Conservation (phyloP, 192 early-diverging fungal genomes). For the Rhizoclosmatium globosum region DNA sequence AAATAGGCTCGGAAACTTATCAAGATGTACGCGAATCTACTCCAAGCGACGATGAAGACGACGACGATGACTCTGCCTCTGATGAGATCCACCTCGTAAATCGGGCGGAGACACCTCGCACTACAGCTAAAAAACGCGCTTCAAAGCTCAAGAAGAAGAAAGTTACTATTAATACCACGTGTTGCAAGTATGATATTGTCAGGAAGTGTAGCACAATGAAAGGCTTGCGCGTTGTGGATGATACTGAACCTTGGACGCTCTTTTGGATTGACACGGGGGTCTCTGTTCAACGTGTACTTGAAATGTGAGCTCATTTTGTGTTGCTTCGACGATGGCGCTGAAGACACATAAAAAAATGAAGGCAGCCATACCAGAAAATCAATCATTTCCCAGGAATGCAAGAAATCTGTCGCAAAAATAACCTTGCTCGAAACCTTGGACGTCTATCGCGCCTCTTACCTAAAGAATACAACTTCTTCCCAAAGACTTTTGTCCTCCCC, state of each 20-base stretch:
- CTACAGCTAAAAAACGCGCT: neutral
- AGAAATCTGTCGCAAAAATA: constrained; percentile 67
- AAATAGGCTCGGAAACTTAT: too few species aligned
- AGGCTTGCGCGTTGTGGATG: constrained; percentile 53
- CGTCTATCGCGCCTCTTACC: constrained; percentile 58
- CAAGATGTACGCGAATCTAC: too few species aligned
- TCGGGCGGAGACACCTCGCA: too few species aligned
- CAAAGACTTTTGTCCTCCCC: constrained; percentile 63
- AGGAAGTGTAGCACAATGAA: constrained; percentile 38
- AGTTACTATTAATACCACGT: constrained; percentile 38
- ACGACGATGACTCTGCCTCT: too few species aligned
- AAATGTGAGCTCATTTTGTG: constrained; percentile 51
- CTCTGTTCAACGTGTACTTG: constrained; percentile 59
- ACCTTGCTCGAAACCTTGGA: constrained; percentile 62
- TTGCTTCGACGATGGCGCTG: neutral
- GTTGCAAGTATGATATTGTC: constrained; percentile 65
- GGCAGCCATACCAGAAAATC: constrained; percentile 62
- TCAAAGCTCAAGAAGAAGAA: constrained; percentile 19
- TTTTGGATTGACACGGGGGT: constrained; percentile 70
- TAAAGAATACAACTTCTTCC: constrained; percentile 64
- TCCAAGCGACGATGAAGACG: too few species aligned
- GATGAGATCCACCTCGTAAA: too few species aligned
- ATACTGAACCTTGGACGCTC: constrained; percentile 52
- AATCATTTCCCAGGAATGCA: constrained; percentile 75
- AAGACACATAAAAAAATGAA: constrained; percentile 3